Evolutionary conservation across 495 filamentous ascomycete genomes (phyloP), one percentile per base, ranked within the genome.

Genomic region (Amphirosellinia nigrospora): DNA sequence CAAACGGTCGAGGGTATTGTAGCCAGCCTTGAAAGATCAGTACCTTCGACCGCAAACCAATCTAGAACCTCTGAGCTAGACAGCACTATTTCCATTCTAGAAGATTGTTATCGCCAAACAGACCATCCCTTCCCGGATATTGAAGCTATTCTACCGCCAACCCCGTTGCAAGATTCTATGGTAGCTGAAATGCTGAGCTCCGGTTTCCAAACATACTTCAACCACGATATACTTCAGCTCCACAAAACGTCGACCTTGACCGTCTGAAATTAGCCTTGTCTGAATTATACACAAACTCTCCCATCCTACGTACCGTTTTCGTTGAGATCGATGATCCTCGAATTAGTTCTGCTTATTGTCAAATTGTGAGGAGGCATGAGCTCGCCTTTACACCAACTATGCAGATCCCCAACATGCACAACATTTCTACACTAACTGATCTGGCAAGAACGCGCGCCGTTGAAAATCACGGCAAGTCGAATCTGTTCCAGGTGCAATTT

Each of bases 131-230:
- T 70, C 6, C 30, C 68, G 4, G 50, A 73, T 15, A 28, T 90
- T 15, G 86, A 91, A 46, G 73, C 78, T 19, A 79, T 92, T 23
- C 80, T 92, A 21, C 90, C 89, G 3, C 79, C 86, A 7, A 91
- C 93, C 0, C 90, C 94, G 15, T 82, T 95, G 3, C 94, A 97
- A 77, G 92, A 96, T 73, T 90, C 87, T 43, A 93, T 97, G 87
- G 81, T 97, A 52, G 89, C 89, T 0, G 88, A 90, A 60, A 96
- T 95, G 85, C 68, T 91, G 9, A 80, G 84, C 23, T 92, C 92
- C 0, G 80, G 86, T 10, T 90, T 88, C 66, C 81, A 82, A 30
- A 82, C 87, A 69, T 97, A 97, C 76, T 94, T 93, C 80, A 97
- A 94, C 70, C 90, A 92, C 69, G 90, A 95, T 73, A 78, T 89